Conservation (phyloP, 116 monocot species). For the Papilionanthe hybrid region DNA sequence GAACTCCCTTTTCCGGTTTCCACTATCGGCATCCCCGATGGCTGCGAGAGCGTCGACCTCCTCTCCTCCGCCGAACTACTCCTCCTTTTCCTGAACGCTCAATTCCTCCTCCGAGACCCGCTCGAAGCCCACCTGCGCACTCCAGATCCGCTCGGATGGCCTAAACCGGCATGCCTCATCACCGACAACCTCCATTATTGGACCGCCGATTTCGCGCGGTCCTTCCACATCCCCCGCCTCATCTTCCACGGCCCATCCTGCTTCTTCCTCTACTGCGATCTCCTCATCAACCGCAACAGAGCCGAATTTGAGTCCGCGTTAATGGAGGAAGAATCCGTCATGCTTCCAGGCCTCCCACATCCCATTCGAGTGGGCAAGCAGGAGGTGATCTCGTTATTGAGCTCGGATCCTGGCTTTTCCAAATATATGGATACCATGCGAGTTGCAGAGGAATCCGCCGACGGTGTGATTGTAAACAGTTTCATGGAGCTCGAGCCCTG, state of each 20-base stretch:
- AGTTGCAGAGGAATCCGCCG: slow-evolving; percentile 11
- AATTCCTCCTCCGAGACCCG: slow-evolving; percentile 18
- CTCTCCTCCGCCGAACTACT: slow-evolving; percentile 13
- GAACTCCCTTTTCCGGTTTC: slow-evolving; percentile 22
- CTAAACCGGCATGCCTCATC: slow-evolving; percentile 26
- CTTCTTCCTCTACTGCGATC: slow-evolving; percentile 11
- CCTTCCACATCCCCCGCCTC: slow-evolving; percentile 27
- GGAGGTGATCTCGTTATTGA: slow-evolving; percentile 11
- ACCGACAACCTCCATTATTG: slow-evolving; percentile 21
- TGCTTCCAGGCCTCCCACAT: slow-evolving; percentile 25
- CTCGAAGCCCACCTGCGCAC: slow-evolving; percentile 5
- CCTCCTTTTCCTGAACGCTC: slow-evolving; percentile 13
- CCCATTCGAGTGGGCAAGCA: slow-evolving; percentile 15
- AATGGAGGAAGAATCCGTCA: background rate
- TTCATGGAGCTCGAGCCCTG: slow-evolving; percentile 23
- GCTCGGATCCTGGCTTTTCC: background rate
- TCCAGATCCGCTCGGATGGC: slow-evolving; percentile 11
- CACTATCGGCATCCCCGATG: slow-evolving; percentile 29
- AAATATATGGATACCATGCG: background rate
- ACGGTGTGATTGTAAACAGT: slow-evolving; percentile 14
- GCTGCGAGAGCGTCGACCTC: slow-evolving; percentile 33
- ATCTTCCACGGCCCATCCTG: slow-evolving; percentile 27
- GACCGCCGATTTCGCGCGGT: slow-evolving; percentile 18
- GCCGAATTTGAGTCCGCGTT: background rate
- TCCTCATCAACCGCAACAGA: background rate